Conservation (phyloP, 192 early-diverging fungal genomes). For the Backusella macrospora region DNA sequence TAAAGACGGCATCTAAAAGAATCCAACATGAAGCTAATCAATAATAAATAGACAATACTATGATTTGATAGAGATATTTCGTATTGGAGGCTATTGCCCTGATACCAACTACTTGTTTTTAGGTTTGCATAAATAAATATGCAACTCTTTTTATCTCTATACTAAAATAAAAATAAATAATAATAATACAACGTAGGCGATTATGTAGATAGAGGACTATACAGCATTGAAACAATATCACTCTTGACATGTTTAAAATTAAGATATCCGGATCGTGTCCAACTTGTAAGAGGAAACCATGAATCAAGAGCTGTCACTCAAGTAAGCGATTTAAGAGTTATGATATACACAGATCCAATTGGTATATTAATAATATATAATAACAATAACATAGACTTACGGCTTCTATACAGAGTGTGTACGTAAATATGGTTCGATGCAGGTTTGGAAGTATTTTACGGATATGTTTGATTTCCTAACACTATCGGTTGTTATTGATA, state of each 20-base stretch:
- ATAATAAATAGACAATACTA: slow-evolving; percentile 70
- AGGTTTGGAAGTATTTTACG: slow-evolving; percentile 93
- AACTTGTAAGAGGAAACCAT: slow-evolving; percentile 92
- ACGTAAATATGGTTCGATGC: slow-evolving; percentile 80
- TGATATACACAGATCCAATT: background rate
- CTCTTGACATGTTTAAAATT: slow-evolving; percentile 88
- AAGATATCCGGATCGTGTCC: slow-evolving; percentile 85
- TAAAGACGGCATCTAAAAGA: slow-evolving; percentile 34
- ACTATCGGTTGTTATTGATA: slow-evolving; percentile 85
- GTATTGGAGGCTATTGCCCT: slow-evolving; percentile 79
- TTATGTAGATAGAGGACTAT: slow-evolving; percentile 87
- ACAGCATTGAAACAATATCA: slow-evolving; percentile 91
- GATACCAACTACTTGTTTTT: slow-evolving; percentile 88
- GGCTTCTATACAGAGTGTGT: slow-evolving; percentile 94
- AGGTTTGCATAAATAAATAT: slow-evolving; percentile 45
- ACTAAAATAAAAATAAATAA: background rate
- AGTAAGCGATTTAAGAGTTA: slow-evolving; percentile 41
- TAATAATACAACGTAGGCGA: slow-evolving; percentile 70
- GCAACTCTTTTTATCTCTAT: background rate
- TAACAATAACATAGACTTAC: slow-evolving; percentile 63
- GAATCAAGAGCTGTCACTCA: slow-evolving; percentile 92
- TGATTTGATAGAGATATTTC: slow-evolving; percentile 86
- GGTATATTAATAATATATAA: background rate
- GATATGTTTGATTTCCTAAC: slow-evolving; percentile 94
- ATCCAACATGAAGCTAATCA: background rate